Conservation (phyloP, 1,284 basidiomycete genomes). For the Chalciporus piperatoides region DNA sequence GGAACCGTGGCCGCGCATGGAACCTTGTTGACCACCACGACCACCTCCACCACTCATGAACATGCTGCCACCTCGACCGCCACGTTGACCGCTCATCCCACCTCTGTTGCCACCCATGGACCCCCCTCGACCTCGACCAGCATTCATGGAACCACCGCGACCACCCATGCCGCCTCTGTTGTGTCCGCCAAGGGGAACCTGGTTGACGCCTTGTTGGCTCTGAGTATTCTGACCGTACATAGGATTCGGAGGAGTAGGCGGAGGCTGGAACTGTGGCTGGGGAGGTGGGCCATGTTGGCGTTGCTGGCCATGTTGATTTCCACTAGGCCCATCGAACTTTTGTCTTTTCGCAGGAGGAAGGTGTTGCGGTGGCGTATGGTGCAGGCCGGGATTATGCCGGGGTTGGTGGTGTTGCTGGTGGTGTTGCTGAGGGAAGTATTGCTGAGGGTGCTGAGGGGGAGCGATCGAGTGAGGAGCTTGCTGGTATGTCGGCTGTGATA, state of each 20-base stretch:
- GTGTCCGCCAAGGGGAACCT: slow-evolving; percentile 41
- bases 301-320: slow-evolving; percentile 45
- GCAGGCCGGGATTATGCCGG: slow-evolving; percentile 48
- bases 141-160: slow-evolving; percentile 31
- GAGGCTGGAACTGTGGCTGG: slow-evolving; percentile 44
- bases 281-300: slow-evolving; percentile 30
- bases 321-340: slow-evolving; percentile 73
- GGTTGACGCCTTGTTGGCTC: slow-evolving; percentile 41
- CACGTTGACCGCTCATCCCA: slow-evolving; percentile 34
- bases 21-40: slow-evolving; percentile 31
- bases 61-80: slow-evolving; percentile 39
- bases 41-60: slow-evolving; percentile 38
- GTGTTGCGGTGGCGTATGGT: slow-evolving; percentile 65
- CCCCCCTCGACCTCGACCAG: slow-evolving; percentile 47
- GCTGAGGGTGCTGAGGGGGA: slow-evolving; percentile 40
- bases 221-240: slow-evolving; percentile 37
- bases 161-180: slow-evolving; percentile 38
- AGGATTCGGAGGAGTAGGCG: slow-evolving; percentile 48
- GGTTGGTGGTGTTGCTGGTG: slow-evolving; percentile 47
- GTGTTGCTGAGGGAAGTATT: slow-evolving; percentile 41
- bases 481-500: slow-evolving; percentile 36
- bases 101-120: slow-evolving; percentile 46
- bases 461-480: slow-evolving; percentile 33
- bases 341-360: slow-evolving; percentile 79
- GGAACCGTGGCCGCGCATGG: slow-evolving; percentile 58